Evolutionary conservation across 2,329 filamentous ascomycete genomes (phyloP).

Genomic region (Reticulascus tulasneorum): DNA sequence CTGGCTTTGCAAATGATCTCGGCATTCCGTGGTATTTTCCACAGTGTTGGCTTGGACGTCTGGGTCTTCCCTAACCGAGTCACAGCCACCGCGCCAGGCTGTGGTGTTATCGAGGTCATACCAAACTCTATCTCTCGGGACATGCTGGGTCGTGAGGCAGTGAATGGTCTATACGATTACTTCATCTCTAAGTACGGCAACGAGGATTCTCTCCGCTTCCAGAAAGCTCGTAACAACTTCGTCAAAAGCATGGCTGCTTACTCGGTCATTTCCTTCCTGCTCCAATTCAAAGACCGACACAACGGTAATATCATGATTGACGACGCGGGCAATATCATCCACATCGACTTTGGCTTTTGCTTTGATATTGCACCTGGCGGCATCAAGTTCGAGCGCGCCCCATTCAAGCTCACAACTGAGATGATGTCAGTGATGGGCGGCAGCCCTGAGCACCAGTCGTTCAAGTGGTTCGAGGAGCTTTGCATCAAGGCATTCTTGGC

Average conservation of each 20-base stretch:
- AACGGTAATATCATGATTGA: conserved; percentile 99
- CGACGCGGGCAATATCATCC: conserved; percentile 91
- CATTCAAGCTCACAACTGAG: conserved; percentile 95
- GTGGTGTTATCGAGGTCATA: conserved; percentile 95
- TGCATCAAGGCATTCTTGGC: conserved; percentile 95
- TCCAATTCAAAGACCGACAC: conserved; percentile 99
- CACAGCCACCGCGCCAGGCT: conserved; percentile 93
- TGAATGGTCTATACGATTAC: conserved; percentile 98
- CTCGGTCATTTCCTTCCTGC: conserved; percentile 89
- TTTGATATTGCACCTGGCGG: conserved; percentile 98
- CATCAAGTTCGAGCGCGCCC: conserved; percentile 94
- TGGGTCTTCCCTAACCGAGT: conserved; percentile 97
- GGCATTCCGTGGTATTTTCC: conserved; percentile 95
- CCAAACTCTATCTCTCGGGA: conserved; percentile 97
- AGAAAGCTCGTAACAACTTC: conserved; percentile 93
- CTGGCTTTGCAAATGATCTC: conserved; percentile 97
- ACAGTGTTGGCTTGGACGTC: conserved; percentile 88
- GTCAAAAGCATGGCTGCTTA: conserved; percentile 99
- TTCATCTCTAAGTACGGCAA: conserved; percentile 97
- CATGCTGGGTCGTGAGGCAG: conserved; percentile 96
- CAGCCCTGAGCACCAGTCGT: conserved; percentile 76
- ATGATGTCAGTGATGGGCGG: conserved; percentile 99
- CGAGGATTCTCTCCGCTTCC: conserved; percentile 90
- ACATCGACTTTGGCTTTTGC: conserved; percentile 99
- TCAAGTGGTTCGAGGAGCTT: conserved; percentile 94